phyloP scores from a whole-genome alignment of 352 stramenopile species.

The Globisporangium canariense region DNA sequence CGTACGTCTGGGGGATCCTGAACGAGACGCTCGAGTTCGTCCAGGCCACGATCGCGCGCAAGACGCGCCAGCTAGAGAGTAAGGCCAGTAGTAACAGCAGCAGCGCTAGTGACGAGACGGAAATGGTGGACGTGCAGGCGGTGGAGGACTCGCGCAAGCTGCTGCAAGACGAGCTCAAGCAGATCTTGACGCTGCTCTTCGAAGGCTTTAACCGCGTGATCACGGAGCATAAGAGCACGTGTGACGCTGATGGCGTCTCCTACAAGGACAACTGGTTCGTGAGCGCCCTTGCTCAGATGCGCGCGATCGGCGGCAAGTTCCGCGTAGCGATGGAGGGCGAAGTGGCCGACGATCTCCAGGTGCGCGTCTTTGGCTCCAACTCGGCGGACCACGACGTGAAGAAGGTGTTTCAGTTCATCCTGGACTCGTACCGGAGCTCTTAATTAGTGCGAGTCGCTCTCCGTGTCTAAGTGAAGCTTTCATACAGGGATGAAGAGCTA shows the following conservation, averaged over 20 bases:
- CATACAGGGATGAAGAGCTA: background rate
- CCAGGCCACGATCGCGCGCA: constrained; percentile 33
- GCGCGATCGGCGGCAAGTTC: constrained; percentile 57
- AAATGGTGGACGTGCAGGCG: constrained; percentile 44
- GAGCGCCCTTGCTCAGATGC: constrained; percentile 70
- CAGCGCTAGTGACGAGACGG: constrained; percentile 31
- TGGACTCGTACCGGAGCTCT: constrained; percentile 62
- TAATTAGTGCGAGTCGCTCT: background rate
- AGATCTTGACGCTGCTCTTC: constrained; percentile 57
- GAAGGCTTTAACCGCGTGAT: constrained; percentile 72
- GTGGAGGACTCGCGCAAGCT: constrained; percentile 39
- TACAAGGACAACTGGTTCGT: constrained; percentile 83
- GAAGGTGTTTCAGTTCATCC: constrained; percentile 71
- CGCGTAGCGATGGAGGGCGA: constrained; percentile 46
- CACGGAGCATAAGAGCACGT: constrained; percentile 73
- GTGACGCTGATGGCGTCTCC: constrained; percentile 62
- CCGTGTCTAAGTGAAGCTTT: background rate
- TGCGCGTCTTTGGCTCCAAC: constrained; percentile 48
- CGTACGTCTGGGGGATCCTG: constrained; percentile 83
- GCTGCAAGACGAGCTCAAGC: constrained; percentile 43
- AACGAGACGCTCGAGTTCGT: constrained; percentile 66
- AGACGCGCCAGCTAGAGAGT: constrained; percentile 33
- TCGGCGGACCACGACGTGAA: constrained; percentile 63
- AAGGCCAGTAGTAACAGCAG: background rate
- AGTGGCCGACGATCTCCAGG: constrained; percentile 46